Percentiles rank a stretch among this genome's conserved stretches.
phyloP scores from a whole-genome alignment of 2,329 filamentous ascomycete genomes.

The Didymella lethalis region DNA sequence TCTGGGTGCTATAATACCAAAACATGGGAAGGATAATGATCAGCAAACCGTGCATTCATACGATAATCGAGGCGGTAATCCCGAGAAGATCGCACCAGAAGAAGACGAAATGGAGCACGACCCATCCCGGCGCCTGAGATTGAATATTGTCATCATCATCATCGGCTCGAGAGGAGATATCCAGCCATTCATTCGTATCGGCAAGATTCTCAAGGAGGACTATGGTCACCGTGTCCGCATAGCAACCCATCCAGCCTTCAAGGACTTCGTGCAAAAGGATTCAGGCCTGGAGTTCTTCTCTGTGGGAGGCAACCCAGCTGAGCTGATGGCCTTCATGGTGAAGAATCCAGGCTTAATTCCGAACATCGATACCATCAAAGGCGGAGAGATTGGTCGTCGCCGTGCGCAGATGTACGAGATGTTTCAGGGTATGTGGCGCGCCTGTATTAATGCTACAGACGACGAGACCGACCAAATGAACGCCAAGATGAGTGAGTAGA shows the following conservation, averaged over 20 bases:
- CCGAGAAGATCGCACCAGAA: slow-evolving; percentile 40
- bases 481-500: slow-evolving; percentile 62
- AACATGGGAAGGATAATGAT: slow-evolving; percentile 57
- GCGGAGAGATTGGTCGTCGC: slow-evolving; percentile 74
- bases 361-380: slow-evolving; percentile 73
- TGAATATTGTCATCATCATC: slow-evolving; percentile 86
- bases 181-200: slow-evolving; percentile 80
- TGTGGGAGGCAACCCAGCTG: slow-evolving; percentile 78
- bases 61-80: slow-evolving; percentile 16
- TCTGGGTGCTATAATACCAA: slow-evolving; percentile 69
- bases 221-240: slow-evolving; percentile 79
- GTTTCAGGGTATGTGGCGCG: slow-evolving; percentile 83
- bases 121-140: slow-evolving; percentile 52
- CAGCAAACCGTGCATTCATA: slow-evolving; percentile 41
- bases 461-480: slow-evolving; percentile 68
- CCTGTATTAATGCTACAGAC: slow-evolving; percentile 77
- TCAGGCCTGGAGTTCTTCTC: slow-evolving; percentile 80
- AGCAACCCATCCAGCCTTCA: slow-evolving; percentile 80
- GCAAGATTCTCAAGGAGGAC: slow-evolving; percentile 73
- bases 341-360: slow-evolving; percentile 83
- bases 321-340: slow-evolving; percentile 89
- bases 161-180: slow-evolving; percentile 82
- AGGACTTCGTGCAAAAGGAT: slow-evolving; percentile 76
- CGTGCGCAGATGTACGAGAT: slow-evolving; percentile 78
- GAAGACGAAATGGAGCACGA: slow-evolving; percentile 48